Base-by-base conservation (phyloP, 106 monocot species). In the Cymbidium sinense region DNA sequence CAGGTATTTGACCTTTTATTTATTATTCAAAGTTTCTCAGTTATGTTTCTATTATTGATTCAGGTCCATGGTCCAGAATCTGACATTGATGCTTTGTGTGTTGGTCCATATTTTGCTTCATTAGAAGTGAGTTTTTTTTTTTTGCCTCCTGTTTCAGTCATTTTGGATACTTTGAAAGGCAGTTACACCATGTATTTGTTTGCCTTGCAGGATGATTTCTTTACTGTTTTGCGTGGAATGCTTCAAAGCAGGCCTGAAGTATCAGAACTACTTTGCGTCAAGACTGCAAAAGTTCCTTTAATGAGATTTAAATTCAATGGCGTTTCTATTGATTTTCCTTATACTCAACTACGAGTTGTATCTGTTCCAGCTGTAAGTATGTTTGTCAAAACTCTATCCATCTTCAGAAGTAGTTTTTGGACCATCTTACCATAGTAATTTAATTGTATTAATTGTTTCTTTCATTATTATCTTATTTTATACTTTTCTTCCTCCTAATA, bases 231-330 rank as follows among this genome's bases (percentile, higher is more conserved):
- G 37, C 73, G 18, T 21, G 73, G 70, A 28, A 79, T 82, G 82
- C 82, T 86, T 77, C 79, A 76, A 64, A 83, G 64, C 37, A 82
- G 77, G 64, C 71, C 82, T 34, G 86, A 83, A 83, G 82, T 86
- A 64, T 79, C 82, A 36, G 79, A 86, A 28, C 35, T 86, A 47
- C 64, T 77, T 23, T 82, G 82, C 64, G 62, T 86, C 64, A 86
- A 82, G 75, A 82, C 44, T 83, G 86, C 86, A 35, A 86, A 86
- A 77, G 77, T 82, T 50, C 82, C 82, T 58, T 65, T 83, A 27
- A 86, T 86, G 82, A 82, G 86, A 43, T 86, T 80, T 74, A 86
- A 86, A 50, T 86, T 80, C 79, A 82, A 74, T 86, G 86, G 86
- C 33, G 65, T 86, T 21, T 55, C 79, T 9, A 79, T 86, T 52